Base-by-base conservation (phyloP, 2,329 filamentous ascomycete species). In the Aotearoamyces nothofagi region DNA sequence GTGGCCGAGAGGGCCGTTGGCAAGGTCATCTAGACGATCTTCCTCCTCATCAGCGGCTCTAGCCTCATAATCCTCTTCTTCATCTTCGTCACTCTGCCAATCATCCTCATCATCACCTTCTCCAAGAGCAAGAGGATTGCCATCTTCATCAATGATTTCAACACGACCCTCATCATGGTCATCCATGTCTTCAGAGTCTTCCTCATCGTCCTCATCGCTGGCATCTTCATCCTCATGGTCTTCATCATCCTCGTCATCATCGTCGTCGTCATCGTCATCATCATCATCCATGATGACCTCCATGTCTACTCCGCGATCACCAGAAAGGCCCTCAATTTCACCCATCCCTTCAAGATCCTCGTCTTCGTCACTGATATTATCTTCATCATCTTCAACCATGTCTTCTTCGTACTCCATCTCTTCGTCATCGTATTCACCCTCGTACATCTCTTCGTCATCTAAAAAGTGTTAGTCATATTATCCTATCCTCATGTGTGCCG, bases 401-500 rank as follows among this genome's bases (percentile, higher is more conserved):
- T 84, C 84, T 40, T 87, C 80, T 24, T 90, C 83, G 43, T 92
- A 93, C 31, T 92, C 82, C 73, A 94, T 90, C 40, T 92, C 87
- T 20, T 93, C 72, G 13, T 66, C 83, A 41, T 83, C 87, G 34
- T 82, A 81, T 31, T 86, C 82, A 35, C 90, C 84, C 28, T 84
- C 80, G 41, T 93, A 92, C 80, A 93, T 90, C 43, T 90, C 83
- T 41, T 87, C 81, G 32, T 86, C 79, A 26, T 84, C 83, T 35
- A 71, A 64, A 36, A 27, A 52, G 55, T 20, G 13, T 60, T 55
- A 25, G 33, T 30, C 9, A 13, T 2, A n/a, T 10, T 29, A 29
- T 15, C 9, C 19, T n/a, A 8, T n/a, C n/a, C n/a, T n/a, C n/a
- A n/a, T n/a, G n/a, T n/a, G n/a, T n/a, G n/a, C 12, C 9, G 20